phyloP scores from a whole-genome alignment of 1,284 basidiomycete species.

The Stereum hirsutum region DNA sequence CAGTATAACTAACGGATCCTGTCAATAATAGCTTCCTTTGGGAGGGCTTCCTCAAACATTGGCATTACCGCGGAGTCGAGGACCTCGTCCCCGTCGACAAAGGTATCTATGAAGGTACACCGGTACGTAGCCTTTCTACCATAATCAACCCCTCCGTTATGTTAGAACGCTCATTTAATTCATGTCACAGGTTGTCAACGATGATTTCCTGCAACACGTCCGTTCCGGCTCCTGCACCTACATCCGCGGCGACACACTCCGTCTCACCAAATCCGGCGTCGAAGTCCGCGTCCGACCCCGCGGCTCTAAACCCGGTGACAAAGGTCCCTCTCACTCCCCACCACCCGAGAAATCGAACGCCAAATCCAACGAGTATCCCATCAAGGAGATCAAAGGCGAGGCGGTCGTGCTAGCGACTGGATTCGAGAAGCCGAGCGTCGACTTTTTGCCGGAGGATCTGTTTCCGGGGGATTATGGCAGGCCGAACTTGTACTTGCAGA shows the following conservation, averaged over 20 bases:
- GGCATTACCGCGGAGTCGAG: slow-evolving; percentile 45
- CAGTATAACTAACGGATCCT: background rate
- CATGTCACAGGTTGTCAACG: slow-evolving; percentile 39
- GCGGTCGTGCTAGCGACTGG: slow-evolving; percentile 56
- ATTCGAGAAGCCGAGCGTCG: slow-evolving; percentile 44
- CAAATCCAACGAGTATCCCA: slow-evolving; percentile 7
- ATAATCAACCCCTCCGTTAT: background rate
- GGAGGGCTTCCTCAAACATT: slow-evolving; percentile 37
- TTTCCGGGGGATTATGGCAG: slow-evolving; percentile 52
- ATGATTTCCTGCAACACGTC: slow-evolving; percentile 43
- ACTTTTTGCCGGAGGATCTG: slow-evolving; percentile 47
- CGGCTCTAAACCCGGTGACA: slow-evolving; percentile 20
- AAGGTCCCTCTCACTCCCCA: slow-evolving; percentile 20
- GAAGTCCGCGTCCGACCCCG: slow-evolving; percentile 22
- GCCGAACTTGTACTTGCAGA: slow-evolving; percentile 55
- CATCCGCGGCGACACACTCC: slow-evolving; percentile 43
- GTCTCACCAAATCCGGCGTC: slow-evolving; percentile 35
- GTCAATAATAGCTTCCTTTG: slow-evolving; percentile 33
- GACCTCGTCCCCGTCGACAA: slow-evolving; percentile 32
- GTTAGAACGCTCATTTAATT: background rate
- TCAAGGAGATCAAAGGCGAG: slow-evolving; percentile 34
- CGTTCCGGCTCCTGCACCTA: slow-evolving; percentile 40
- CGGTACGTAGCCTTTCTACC: slow-evolving; percentile 17
- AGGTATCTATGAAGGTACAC: slow-evolving; percentile 41
- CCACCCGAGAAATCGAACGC: slow-evolving; percentile 14